phyloP scores from a whole-genome alignment of 495 filamentous ascomycete genomes.

The Talaromyces stipitatus region DNA sequence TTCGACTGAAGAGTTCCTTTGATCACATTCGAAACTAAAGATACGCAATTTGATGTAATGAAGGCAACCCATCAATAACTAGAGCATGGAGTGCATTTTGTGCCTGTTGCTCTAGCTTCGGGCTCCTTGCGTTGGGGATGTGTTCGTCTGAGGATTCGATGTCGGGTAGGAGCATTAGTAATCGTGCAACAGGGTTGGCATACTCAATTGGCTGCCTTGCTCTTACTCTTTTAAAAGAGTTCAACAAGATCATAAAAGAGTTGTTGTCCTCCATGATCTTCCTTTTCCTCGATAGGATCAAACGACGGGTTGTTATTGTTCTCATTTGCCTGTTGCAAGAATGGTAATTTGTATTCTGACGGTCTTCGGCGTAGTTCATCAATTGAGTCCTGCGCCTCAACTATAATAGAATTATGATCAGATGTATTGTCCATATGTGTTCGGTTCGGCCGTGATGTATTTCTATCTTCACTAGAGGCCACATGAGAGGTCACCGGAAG shows the following conservation, averaged over 20 bases:
- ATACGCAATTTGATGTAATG: slow-evolving; percentile 42
- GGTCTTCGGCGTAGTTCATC: slow-evolving; percentile 18
- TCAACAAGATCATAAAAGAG: slow-evolving; percentile 28
- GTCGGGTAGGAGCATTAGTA: slow-evolving; percentile 39
- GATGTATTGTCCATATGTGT: not conserved
- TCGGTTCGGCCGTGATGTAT: not conserved
- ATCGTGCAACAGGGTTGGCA: slow-evolving; percentile 52
- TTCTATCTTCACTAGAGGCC: not conserved
- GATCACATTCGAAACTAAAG: slow-evolving; percentile 26
- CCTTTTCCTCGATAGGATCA: slow-evolving; percentile 19
- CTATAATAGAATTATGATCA: not conserved
- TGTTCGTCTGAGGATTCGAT: slow-evolving; percentile 34
- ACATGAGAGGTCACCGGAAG: not conserved
- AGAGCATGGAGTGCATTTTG: slow-evolving; percentile 50
- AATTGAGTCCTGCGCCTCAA: not conserved
- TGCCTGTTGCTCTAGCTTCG: slow-evolving; percentile 50
- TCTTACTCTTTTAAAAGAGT: slow-evolving; percentile 17
- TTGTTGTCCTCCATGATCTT: not conserved
- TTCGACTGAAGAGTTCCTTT: slow-evolving; percentile 26
- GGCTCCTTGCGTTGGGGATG: slow-evolving; percentile 41
- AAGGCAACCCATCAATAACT: slow-evolving; percentile 63
- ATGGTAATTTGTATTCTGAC: slow-evolving; percentile 19
- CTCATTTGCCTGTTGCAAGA: slow-evolving; percentile 24
- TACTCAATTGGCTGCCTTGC: slow-evolving; percentile 67
- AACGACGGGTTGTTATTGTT: slow-evolving; percentile 20